Percentiles rank a stretch among this genome's conserved stretches.
phyloP scores from a whole-genome alignment of 2,329 filamentous ascomycete species.

The Botrytis aclada region DNA sequence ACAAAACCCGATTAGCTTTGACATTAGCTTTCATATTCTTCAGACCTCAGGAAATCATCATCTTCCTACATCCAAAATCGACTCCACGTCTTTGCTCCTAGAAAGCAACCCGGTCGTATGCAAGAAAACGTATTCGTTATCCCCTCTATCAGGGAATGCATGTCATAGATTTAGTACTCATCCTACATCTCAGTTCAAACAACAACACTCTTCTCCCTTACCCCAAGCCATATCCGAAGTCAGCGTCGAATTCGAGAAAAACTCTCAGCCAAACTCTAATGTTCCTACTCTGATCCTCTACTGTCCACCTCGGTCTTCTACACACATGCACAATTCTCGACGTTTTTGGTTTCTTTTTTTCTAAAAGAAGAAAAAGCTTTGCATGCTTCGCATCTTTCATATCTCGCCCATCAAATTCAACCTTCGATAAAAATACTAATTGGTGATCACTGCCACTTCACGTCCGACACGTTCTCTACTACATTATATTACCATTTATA shows the following conservation, averaged over 20 bases:
- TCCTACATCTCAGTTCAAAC: conserved; percentile 12
- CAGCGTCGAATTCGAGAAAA: conserved; percentile 7
- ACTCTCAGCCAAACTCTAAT: conserved; percentile 3
- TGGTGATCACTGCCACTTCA: neutral
- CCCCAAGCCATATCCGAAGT: neutral
- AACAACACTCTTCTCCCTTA: conserved; percentile 7
- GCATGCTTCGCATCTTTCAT: conserved; percentile 3
- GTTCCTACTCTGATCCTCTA: conserved; percentile 7
- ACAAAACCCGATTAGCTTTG: conserved; percentile 13
- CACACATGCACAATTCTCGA: neutral
- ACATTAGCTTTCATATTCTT: neutral
- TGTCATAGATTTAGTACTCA: conserved; percentile 18
- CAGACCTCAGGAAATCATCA: neutral
- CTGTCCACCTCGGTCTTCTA: neutral
- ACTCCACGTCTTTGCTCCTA: conserved; percentile 9
- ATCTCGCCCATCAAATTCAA: neutral
- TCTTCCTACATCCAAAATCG: neutral
- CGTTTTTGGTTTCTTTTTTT: conserved; percentile 2
- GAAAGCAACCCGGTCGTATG: conserved; percentile 9
- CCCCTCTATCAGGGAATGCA: conserved; percentile 18
- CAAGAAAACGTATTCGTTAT: conserved; percentile 14
- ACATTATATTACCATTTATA: conserved; percentile 7
- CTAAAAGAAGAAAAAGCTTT: neutral
- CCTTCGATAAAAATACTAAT: conserved; percentile 4
- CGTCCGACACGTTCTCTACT: conserved; percentile 3